phyloP scores from a whole-genome alignment of 208 protist genomes.

The Acanthamoeba lenticulata region DNA sequence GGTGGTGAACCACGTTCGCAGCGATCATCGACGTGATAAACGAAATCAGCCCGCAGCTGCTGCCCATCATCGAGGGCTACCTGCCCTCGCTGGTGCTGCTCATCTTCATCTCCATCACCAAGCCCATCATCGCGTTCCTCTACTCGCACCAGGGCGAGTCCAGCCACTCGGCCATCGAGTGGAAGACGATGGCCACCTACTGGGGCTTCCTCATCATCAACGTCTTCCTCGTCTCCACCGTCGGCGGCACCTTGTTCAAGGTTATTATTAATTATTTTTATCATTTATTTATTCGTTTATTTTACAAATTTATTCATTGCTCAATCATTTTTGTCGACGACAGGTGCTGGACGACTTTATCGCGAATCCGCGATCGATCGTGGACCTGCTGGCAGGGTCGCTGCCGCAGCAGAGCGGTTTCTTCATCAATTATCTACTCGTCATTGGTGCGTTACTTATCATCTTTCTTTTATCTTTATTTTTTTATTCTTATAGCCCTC shows the following conservation, averaged over 20 bases:
- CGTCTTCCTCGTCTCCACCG: slow-evolving; percentile 51
- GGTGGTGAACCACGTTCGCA: not conserved
- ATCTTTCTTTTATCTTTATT: not conserved
- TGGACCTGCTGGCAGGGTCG: slow-evolving; percentile 6
- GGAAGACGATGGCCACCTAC: slow-evolving; percentile 45
- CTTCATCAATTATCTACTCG: slow-evolving; percentile 61
- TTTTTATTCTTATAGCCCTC: not conserved
- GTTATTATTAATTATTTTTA: not conserved
- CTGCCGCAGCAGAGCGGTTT: slow-evolving; percentile 18
- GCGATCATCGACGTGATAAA: not conserved
- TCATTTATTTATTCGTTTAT: not conserved
- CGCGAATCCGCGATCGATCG: not conserved
- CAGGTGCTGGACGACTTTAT: slow-evolving; percentile 32
- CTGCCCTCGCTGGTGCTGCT: slow-evolving; percentile 11
- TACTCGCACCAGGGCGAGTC: not conserved
- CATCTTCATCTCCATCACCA: slow-evolving; percentile 61
- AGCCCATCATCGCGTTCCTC: slow-evolving; percentile 43
- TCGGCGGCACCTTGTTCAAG: not conserved
- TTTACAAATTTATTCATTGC: not conserved
- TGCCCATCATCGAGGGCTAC: slow-evolving; percentile 5
- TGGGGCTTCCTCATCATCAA: slow-evolving; percentile 40
- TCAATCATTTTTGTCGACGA: not conserved
- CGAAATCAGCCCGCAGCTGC: not conserved
- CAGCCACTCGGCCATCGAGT: slow-evolving; percentile 13
- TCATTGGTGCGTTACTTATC: not conserved